phyloP scores from a whole-genome alignment of 1,139 yeast genomes.

The Debaryomycetaceae sp. region DNA sequence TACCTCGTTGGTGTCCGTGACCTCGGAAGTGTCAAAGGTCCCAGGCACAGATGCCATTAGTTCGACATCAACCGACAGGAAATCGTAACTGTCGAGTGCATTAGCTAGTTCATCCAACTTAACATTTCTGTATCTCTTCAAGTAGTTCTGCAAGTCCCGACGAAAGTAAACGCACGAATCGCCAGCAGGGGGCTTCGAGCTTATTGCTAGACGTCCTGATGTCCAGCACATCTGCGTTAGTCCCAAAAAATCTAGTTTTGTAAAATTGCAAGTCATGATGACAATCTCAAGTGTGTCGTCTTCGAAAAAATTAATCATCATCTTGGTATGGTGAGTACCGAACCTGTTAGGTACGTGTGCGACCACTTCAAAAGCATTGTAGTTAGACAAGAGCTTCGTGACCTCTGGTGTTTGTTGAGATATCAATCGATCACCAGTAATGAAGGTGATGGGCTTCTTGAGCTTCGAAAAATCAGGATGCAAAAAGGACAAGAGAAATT shows the following conservation, averaged over 20 bases:
- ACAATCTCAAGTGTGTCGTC: slow-evolving; percentile 46
- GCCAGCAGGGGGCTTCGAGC: background rate
- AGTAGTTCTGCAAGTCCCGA: slow-evolving; percentile 39
- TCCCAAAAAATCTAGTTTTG: slow-evolving; percentile 48
- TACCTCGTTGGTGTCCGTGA: slow-evolving; percentile 13
- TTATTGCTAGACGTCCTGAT: slow-evolving; percentile 42
- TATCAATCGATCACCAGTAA: slow-evolving; percentile 26
- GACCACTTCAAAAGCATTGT: slow-evolving; percentile 26
- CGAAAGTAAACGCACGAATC: slow-evolving; percentile 20
- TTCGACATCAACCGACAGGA: slow-evolving; percentile 45
- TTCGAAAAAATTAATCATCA: slow-evolving; percentile 55
- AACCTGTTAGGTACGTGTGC: slow-evolving; percentile 32
- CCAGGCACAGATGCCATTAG: slow-evolving; percentile 61
- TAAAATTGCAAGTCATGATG: slow-evolving; percentile 60
- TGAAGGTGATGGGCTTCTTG: slow-evolving; percentile 23
- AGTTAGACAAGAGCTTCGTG: slow-evolving; percentile 10
- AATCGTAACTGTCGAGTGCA: slow-evolving; percentile 34
- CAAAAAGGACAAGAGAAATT: slow-evolving; percentile 32
- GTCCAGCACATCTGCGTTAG: slow-evolving; percentile 68
- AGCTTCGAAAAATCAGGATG: slow-evolving; percentile 21
- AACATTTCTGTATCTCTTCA: slow-evolving; percentile 36
- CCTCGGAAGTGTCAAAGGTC: slow-evolving; percentile 13
- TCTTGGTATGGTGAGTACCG: slow-evolving; percentile 63
- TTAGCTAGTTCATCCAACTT: slow-evolving; percentile 25
- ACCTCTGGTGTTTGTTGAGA: slow-evolving; percentile 10